Evolutionary conservation across 2,329 filamentous ascomycete genomes (phyloP), one percentile per base, ranked within the genome.

Genomic region (Alternaria solani): DNA sequence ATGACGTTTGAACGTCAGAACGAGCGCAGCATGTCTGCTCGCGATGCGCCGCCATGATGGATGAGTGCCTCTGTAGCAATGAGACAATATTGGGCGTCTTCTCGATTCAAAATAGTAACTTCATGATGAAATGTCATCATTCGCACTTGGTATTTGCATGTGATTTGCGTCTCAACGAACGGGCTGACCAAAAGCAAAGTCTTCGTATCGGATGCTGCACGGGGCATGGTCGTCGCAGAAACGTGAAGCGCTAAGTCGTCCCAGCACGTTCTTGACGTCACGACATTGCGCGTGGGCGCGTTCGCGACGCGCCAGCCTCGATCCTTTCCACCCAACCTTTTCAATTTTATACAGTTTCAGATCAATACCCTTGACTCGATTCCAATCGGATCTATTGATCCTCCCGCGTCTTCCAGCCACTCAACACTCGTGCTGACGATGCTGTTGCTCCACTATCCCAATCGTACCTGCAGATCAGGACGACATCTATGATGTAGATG

Each of bases 401-500:
- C 34, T 30, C 53, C 49, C 51, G 25, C 11, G 12, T 23, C 7
- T 18, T 16, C n/a, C 20, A 51, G 41, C 53, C 53, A 57, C 41
- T 57, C 34, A 47, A n/a, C 2, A 46, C 20, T 12, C 11, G 7
- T 57, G 16, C 46, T 23, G 53, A 9, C 8, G n/a, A n/a, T 34
- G 20, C 32, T n/a, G 7, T 18, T 12, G 25, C 28, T 7, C 51
- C 51, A 49, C 46, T 41, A 4, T 41, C 16, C 32, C 55, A 55
- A 65, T 61, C 43, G 61, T 65, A 61, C 63, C 61, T 65, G 57
- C 43, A 53, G 30, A 55, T 55, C 48, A 63, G 52, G 36, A 60
- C 57, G 39, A 54, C 7, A 48, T 63, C 61, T 59, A 59, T 65
- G 61, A 65, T 65, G 61, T 56, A 47, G 55, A 56, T 65, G 61